These are phyloP conservation scores for Albifimbria verrucaria DNA, from an alignment of 2,329 filamentous ascomycete genomes.

Conservation along the genomic window DNA sequence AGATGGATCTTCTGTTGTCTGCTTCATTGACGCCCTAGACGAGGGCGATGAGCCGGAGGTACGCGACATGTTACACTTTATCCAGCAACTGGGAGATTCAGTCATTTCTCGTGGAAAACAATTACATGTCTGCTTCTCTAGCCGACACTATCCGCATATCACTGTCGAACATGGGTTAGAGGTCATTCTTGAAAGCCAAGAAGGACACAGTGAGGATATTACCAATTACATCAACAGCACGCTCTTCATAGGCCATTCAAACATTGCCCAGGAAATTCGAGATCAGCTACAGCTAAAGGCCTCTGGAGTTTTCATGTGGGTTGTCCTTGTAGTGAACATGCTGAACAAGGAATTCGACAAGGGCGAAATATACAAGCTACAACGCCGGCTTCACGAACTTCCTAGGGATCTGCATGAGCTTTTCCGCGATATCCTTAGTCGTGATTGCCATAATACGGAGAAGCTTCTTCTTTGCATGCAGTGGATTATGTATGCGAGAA, in stretches of 20 bases:
- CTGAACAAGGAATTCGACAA: slow-evolving; percentile 28
- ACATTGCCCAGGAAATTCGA: slow-evolving; percentile 18
- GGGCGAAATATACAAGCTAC: slow-evolving; percentile 18
- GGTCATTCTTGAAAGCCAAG: slow-evolving; percentile 20
- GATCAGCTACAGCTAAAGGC: not conserved
- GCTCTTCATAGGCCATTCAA: slow-evolving; percentile 24
- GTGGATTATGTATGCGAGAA: slow-evolving; percentile 39
- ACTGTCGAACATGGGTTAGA: slow-evolving; percentile 19
- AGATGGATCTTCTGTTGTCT: not conserved
- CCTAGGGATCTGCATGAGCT: slow-evolving; percentile 30
- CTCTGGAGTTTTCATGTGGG: not conserved
- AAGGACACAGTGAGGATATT: slow-evolving; percentile 21
- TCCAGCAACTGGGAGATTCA: slow-evolving; percentile 31
- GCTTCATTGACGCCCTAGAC: slow-evolving; percentile 41
- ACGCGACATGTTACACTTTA: slow-evolving; percentile 37
- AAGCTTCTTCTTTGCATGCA: slow-evolving; percentile 35
- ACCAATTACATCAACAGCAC: slow-evolving; percentile 13
- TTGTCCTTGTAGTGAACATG: slow-evolving; percentile 17
- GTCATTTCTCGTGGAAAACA: slow-evolving; percentile 12
- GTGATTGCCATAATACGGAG: slow-evolving; percentile 34
- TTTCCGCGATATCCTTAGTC: slow-evolving; percentile 38
- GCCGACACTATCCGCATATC: slow-evolving; percentile 42
- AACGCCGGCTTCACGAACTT: slow-evolving; percentile 31
- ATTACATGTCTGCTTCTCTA: slow-evolving; percentile 38
- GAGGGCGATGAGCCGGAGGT: slow-evolving; percentile 40